Evolutionary conservation across 1,139 yeast species (phyloP), one percentile per base, ranked within the genome.

Genomic region (Suhomyces maxii): DNA sequence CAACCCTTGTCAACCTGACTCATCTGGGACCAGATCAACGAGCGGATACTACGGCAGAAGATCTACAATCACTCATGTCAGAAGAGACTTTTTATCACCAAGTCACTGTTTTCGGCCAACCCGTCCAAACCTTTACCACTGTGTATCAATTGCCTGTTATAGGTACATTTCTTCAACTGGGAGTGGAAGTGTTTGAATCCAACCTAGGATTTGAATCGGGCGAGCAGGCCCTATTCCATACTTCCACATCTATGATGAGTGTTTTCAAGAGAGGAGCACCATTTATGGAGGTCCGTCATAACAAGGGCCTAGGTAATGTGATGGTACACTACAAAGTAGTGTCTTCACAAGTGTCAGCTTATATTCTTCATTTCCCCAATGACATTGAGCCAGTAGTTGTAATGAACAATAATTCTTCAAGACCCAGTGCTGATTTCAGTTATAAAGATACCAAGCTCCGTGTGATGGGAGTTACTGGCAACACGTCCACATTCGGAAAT

Each of bases 401-500:
- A 9, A 50, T 64, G 41, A 57, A 67, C 48, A 71, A 71, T 47
- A 73, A 71, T 45, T 67, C 69, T 34, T 52, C 64, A 33, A 61
- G 58, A 37, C 76, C 77, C 1, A 63, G 66, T 10, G 71, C 67
- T 8, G 78, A 73, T 49, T 60, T 68, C 31, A 47, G 54, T 26
- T 63, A 60, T 53, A 56, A 59, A 34, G 56, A 54, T 31, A 63
- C 72, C 26, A 68, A 68, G 44, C 55, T 72, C 26, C 58, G 78
- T 28, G 56, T 69, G 3, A 47, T 54, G 34, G 77, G 77, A 0
- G 63, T 69, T 1, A 63, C 74, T 3, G 76, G 75, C 0, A 67
- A 71, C 3, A 57, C 73, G 1, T 69, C 77, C 8, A 68, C 76
- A 0, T 70, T 71, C 50, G 76, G 75, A 8, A 67, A 63, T 43